phyloP scores from a whole-genome alignment of 805 yeast species.

The Jamesozyma piceae region DNA sequence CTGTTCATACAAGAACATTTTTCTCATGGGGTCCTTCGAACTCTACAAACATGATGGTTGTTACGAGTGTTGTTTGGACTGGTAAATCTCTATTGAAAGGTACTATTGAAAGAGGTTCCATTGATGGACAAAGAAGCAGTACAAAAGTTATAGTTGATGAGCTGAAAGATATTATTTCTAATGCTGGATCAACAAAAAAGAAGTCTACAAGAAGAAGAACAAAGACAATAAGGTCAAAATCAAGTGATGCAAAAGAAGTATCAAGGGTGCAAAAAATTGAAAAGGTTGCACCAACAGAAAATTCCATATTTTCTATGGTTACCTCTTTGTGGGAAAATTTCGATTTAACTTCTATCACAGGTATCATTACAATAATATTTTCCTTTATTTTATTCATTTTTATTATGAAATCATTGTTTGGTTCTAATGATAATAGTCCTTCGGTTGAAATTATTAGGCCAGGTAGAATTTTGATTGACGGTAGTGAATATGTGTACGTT shows the following conservation, averaged over 20 bases:
- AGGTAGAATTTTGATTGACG: slow-evolving; percentile 29
- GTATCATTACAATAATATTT: slow-evolving; percentile 7
- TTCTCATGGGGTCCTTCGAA: slow-evolving; percentile 61
- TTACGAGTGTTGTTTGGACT: slow-evolving; percentile 58
- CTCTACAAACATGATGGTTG: slow-evolving; percentile 44
- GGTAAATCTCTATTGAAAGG: slow-evolving; percentile 71
- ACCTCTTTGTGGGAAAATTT: slow-evolving; percentile 8
- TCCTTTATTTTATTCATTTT: slow-evolving; percentile 6
- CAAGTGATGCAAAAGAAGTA: not conserved
- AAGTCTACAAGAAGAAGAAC: slow-evolving; percentile 7
- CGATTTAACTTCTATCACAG: slow-evolving; percentile 15
- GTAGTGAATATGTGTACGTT: slow-evolving; percentile 32
- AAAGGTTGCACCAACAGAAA: not conserved
- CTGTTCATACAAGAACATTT: slow-evolving; percentile 50
- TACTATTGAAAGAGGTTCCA: slow-evolving; percentile 64
- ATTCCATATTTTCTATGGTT: slow-evolving; percentile 1
- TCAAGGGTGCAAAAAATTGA: not conserved
- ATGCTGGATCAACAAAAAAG: slow-evolving; percentile 11
- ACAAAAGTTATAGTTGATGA: slow-evolving; percentile 38
- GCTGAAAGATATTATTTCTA: slow-evolving; percentile 25
- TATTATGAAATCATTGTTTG: slow-evolving; percentile 6
- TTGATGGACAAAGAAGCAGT: slow-evolving; percentile 64
- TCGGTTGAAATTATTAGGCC: slow-evolving; percentile 16
- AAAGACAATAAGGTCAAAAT: slow-evolving; percentile 2
- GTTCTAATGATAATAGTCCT: slow-evolving; percentile 3